These are phyloP conservation scores for Dictyostelium discoideum DNA, from an alignment of 78 protist species.

Conservation along the genomic window DNA sequence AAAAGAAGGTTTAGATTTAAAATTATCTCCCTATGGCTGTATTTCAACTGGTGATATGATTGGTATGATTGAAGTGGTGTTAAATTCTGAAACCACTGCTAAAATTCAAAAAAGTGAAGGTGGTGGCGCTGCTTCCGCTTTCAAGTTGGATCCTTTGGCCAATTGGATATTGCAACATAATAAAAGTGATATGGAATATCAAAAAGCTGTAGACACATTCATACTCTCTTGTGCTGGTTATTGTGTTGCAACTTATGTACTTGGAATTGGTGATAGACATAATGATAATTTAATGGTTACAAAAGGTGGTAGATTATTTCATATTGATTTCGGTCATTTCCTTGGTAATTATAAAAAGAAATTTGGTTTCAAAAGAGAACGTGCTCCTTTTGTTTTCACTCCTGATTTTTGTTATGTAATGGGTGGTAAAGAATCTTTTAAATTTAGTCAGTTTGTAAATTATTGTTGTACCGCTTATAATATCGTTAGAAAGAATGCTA, in stretches of 20 bases:
- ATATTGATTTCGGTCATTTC: slow-evolving; percentile 97
- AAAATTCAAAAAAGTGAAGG: slow-evolving; percentile 83
- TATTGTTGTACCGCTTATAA: slow-evolving; percentile 87
- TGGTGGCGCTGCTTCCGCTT: slow-evolving; percentile 94
- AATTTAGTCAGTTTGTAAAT: slow-evolving; percentile 81
- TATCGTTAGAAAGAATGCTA: slow-evolving; percentile 89
- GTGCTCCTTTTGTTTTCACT: slow-evolving; percentile 97
- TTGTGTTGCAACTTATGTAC: slow-evolving; percentile 97
- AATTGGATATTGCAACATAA: slow-evolving; percentile 89
- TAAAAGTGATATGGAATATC: slow-evolving; percentile 17
- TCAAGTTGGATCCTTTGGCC: slow-evolving; percentile 79
- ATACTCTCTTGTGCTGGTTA: slow-evolving; percentile 92
- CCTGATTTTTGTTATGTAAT: slow-evolving; percentile 92
- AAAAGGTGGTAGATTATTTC: slow-evolving; percentile 93
- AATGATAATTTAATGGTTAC: slow-evolving; percentile 97
- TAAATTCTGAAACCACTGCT: slow-evolving; percentile 92
- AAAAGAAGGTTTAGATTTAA: slow-evolving; percentile 86
- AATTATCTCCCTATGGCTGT: slow-evolving; percentile 89
- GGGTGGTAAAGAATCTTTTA: slow-evolving; percentile 85
- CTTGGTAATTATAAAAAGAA: slow-evolving; percentile 89
- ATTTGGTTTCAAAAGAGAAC: slow-evolving; percentile 92
- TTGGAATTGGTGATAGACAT: slow-evolving; percentile 99
- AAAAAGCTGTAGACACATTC: slow-evolving; percentile 86
- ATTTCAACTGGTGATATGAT: slow-evolving; percentile 92
- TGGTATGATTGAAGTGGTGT: slow-evolving; percentile 97